Evolutionary conservation across 345 rosid genomes (phyloP), one percentile per base, ranked within the genome.

Genomic region (Gossypium ekmanianum): DNA sequence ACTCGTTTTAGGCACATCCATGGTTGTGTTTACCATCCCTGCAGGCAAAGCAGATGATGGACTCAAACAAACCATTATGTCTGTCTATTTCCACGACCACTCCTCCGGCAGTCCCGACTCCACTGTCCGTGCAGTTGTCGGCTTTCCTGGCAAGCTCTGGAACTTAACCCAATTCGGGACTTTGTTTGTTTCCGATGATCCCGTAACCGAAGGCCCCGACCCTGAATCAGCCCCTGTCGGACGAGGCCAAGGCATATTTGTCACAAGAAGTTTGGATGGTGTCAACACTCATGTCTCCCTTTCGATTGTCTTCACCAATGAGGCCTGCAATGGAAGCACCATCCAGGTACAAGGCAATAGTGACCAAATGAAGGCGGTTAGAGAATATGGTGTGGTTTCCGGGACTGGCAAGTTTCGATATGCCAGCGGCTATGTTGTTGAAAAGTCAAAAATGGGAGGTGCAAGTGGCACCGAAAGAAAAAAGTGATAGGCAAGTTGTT

Each of bases 281-380:
- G 7, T 75, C 7, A 55, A 70, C 22, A 26, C 34, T 7, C 74
- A 74, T 9, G 12, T 48, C 2, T 54, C 68, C 43, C 1, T 69
- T 3, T 77, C 78, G 0, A 43, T 81, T 4, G 63, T 74, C 24
- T 77, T 81, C 61, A 63, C 68, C 18, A 81, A 57, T 55, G 61
- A n/a, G 20, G 74, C 51, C 20, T 80, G 73, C 11, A 63, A 17
- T 6, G 77, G 83, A 7, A 80, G 80, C 54, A 80, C 80, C 14
- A 57, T 73, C 3, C 51, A 72, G 55, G 44, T 80, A 9, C 79
- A 57, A 16, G 79, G 74, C 2, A 34, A 22, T 0, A 59, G 20
- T 29, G 61, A 61, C 58, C 79, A 72, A 34, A 26, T 51, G 11
- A 45, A 48, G 52, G 39, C 3, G 16, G 64, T 71, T 13, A 59